Evolutionary conservation across 2,329 filamentous ascomycete genomes (phyloP), one percentile per base, ranked within the genome.

Genomic region (Alternaria burnsii): DNA sequence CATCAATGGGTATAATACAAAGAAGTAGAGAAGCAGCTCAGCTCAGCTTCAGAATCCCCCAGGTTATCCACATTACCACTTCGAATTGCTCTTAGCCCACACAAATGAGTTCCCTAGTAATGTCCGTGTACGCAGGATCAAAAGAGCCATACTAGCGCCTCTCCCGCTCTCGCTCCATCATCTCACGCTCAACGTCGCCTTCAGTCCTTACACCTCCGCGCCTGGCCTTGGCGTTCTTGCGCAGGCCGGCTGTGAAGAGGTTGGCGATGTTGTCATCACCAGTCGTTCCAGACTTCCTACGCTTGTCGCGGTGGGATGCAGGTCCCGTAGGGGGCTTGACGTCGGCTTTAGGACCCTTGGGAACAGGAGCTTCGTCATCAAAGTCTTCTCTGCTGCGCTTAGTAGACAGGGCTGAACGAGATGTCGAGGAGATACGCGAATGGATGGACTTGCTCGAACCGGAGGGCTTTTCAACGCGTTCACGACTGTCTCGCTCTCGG

Each of bases 131-230:
- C 16, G 34, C n/a, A 41, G 20, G n/a, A 18, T 18, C 24, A 28
- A n/a, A 41, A 52, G 46, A 50, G 20, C 46, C 46, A 20, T 38
- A 20, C 47, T 52, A 57, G n/a, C 58, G 38, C 42, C 75, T 63
- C 54, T 78, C 75, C 52, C 74, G 54, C 59, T 78, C 75, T 4
- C 68, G 65, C 42, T 72, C 64, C 66, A 75, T 70, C 67, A 77
- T 65, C 30, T 76, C 74, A 40, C 70, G 51, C 62, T 75, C 75
- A 10, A 67, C 70, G 48, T 75, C 73, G 2, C 75, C 73, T 42
- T 78, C 76, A 0, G 59, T 74, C 53, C 73, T 71, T 4, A 77
- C 70, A 3, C 76, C 75, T 10, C 75, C 76, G n/a, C 75, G 63
- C 18, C 74, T 64, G 14, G 63, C 59, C 52, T 66, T 69, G 3